Evolutionary conservation across 768 basidiomycete species (phyloP), one percentile per base, ranked within the genome.

Genomic region (Fibroporia radiculosa): DNA sequence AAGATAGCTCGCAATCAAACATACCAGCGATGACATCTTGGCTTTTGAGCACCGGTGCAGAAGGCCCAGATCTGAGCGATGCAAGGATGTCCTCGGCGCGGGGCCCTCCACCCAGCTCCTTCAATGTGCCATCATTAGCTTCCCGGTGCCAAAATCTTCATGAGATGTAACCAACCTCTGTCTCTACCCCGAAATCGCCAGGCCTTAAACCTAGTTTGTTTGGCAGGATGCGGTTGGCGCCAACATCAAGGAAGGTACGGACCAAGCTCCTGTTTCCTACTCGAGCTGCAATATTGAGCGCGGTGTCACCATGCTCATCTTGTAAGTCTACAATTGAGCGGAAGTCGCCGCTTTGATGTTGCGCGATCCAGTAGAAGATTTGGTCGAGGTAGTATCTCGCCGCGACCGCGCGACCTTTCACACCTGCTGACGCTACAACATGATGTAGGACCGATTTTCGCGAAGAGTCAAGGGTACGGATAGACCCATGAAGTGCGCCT

Each of bases 271-370:
- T 72, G 61, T 92, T 96, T 1, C 96, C 96, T 1, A 98, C 85
- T 45, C 95, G 68, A 0, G 95, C 93, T 12, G 95, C 91, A 55
- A 98, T 88, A 66, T 96, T 96, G 56, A 99, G 63, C 6, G 91
- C 91, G 0, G 95, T 97, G 59, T 99, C 96, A 0, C 95, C 96
- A 60, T 97, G 84, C 53, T 88, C 81, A 58, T 99, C 96, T 63
- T 91, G 89, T 32, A 95, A 67, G 62, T 98, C 91, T 10, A 98
- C 82, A 40, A 97, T 65, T 4, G 78, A 81, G 54, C 73, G 72
- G 58, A 90, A 92, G 53, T 84, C 80, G 1, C 82, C 85, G 6
- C 73, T 75, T 54, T 91, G 79, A 48, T 82, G 69, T 45, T 84
- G 76, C 14, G 82, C 90, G 53, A 97, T 78, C 80, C 82, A 91